These are phyloP conservation scores for Vitis riparia DNA, from an alignment of 164 flowering plant species.

Conservation along the genomic window DNA sequence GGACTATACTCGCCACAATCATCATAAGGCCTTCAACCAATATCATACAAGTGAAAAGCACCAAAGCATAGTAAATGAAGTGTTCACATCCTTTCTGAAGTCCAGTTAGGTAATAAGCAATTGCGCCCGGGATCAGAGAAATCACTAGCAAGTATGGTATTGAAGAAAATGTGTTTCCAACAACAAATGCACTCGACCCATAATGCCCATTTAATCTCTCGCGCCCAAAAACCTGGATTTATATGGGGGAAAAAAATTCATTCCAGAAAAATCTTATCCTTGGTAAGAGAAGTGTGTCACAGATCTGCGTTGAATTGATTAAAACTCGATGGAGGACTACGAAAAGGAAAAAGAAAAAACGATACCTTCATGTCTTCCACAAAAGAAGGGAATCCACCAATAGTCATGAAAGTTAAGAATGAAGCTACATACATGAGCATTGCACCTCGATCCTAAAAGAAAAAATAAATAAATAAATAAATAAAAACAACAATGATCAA, in stretches of 20 bases:
- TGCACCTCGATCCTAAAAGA: conserved; percentile 48
- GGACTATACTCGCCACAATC: conserved; percentile 60
- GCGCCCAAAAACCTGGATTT: conserved; percentile 39
- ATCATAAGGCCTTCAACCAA: conserved; percentile 70
- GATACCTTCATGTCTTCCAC: conserved; percentile 60
- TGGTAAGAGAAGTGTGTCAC: neutral
- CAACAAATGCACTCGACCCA: conserved; percentile 45
- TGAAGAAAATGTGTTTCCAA: conserved; percentile 59
- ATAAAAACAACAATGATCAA: too few species aligned
- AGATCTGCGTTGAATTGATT: too few species aligned
- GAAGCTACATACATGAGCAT: conserved; percentile 34
- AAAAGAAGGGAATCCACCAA: conserved; percentile 62
- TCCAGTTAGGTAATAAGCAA: conserved; percentile 47
- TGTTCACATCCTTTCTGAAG: conserved; percentile 37
- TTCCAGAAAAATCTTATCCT: too few species aligned
- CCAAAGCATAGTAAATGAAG: conserved; percentile 36
- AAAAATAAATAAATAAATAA: too few species aligned
- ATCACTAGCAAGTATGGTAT: conserved; percentile 47
- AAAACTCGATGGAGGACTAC: too few species aligned
- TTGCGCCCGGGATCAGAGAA: conserved; percentile 46
- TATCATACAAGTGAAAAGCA: conserved; percentile 35
- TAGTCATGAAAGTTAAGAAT: conserved; percentile 49
- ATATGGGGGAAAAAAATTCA: neutral
- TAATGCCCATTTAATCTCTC: conserved; percentile 70
- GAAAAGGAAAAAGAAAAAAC: too few species aligned